Percentiles rank a stretch among this genome's conserved stretches.
These are phyloP conservation scores for Stentor coeruleus DNA, from an alignment of 73 alveolate species.

Conservation along the genomic window DNA sequence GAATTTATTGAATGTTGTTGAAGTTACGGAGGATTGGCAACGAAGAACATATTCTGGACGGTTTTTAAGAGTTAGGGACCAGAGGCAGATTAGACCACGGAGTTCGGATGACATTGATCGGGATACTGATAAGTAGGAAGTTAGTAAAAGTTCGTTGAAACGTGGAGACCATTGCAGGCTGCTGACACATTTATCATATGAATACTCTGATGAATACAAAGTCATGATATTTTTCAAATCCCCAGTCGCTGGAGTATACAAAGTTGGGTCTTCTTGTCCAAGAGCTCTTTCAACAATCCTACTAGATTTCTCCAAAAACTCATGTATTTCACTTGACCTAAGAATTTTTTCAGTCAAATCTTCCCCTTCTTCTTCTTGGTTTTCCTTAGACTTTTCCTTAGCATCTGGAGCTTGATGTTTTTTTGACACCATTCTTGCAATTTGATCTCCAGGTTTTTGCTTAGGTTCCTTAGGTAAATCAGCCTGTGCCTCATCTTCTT, in stretches of 20 bases:
- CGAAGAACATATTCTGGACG: conserved; percentile 75
- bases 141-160: conserved; percentile 54
- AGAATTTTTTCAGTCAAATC: conserved; percentile 40
- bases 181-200: conserved; percentile 61
- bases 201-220: conserved; percentile 26
- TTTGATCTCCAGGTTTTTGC: background rate
- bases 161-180: conserved; percentile 80
- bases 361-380: conserved; percentile 28
- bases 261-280: conserved; percentile 29
- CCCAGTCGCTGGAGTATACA: conserved; percentile 23
- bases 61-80: conserved; percentile 70
- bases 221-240: conserved; percentile 20
- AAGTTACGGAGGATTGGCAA: conserved; percentile 68
- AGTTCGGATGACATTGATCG: conserved; percentile 37
- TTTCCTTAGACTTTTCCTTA: background rate
- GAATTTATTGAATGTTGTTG: conserved; percentile 71
- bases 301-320: conserved; percentile 43
- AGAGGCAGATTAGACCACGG: conserved; percentile 78
- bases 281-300: conserved; percentile 63
- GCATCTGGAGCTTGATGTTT: background rate
- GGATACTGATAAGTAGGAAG: conserved; percentile 56
- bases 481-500: background rate
- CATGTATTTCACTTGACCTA: conserved; percentile 37
- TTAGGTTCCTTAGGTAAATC: conserved; percentile 1
- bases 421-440: background rate